Conservation (phyloP, 495 filamentous ascomycete genomes). For the Penicillium subrubescens region DNA sequence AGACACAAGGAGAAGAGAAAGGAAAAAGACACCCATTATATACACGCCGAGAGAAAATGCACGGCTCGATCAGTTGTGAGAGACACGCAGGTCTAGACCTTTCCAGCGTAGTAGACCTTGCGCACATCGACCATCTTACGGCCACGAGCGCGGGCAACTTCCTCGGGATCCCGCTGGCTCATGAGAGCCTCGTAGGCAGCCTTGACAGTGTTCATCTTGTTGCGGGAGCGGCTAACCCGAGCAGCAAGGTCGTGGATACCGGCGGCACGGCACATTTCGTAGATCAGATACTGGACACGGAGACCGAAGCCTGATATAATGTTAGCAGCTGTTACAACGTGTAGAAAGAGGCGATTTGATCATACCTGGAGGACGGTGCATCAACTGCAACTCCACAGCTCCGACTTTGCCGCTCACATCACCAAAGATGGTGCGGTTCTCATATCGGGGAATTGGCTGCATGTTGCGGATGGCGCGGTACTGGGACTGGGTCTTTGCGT, state of each 20-base stretch:
- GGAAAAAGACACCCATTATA: constrained; percentile 38
- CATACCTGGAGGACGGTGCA: constrained; percentile 84
- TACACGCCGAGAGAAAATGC: constrained; percentile 36
- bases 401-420: constrained; percentile 82
- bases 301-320: constrained; percentile 76
- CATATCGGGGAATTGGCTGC: constrained; percentile 84
- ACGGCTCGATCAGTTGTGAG: constrained; percentile 24
- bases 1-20: constrained; percentile 34
- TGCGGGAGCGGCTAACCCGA: constrained; percentile 73
- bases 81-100: constrained; percentile 46
- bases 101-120: constrained; percentile 95
- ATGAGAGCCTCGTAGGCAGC: constrained; percentile 79
- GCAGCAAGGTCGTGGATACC: constrained; percentile 87
- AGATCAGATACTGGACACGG: constrained; percentile 85
- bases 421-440: constrained; percentile 87
- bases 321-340: neutral
- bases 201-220: constrained; percentile 96
- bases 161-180: constrained; percentile 82
- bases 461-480: constrained; percentile 82
- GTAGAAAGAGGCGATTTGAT: neutral
- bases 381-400: constrained; percentile 77
- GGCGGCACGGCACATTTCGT: constrained; percentile 81
- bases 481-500: constrained; percentile 66
- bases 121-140: constrained; percentile 94
- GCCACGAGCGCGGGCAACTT: constrained; percentile 81